A percentile compares a stretch with the other conserved stretches of the same genome.
Conservation (phyloP, 768 basidiomycete genomes). For the Suillus tomentosus region DNA sequence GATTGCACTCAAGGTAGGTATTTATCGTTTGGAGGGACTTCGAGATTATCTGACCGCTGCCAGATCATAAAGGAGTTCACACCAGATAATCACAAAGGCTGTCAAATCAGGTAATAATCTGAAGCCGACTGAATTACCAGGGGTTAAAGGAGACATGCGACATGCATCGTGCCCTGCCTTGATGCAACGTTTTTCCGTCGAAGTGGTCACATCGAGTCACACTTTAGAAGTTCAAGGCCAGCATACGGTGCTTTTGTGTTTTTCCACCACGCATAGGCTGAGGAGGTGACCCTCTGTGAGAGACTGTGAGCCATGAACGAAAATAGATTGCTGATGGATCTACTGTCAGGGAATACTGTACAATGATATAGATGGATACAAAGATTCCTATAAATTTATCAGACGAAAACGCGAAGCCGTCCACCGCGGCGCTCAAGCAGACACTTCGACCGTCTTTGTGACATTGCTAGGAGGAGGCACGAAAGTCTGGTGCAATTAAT, state of each 20-base stretch:
- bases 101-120: background rate
- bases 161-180: constrained; percentile 5
- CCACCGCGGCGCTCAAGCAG: constrained; percentile 13
- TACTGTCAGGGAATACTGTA: constrained; percentile 1
- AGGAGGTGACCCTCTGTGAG: background rate
- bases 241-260: background rate
- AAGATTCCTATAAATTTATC: constrained; percentile 2
- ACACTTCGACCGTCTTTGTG: constrained; percentile 18
- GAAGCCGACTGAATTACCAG: background rate
- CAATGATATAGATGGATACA: constrained; percentile 11
- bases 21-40: background rate
- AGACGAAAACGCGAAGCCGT: constrained; percentile 1
- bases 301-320: background rate
- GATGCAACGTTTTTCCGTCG: background rate
- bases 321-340: constrained; percentile 1
- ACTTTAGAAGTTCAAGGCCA: background rate
- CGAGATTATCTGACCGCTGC: constrained; percentile 4
- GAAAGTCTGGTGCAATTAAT: constrained; percentile 40
- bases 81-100: constrained; percentile 3
- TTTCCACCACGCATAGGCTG: background rate
- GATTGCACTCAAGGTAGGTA: background rate
- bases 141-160: background rate
- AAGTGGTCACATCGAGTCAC: background rate
- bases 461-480: constrained; percentile 54
- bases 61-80: background rate